These are phyloP conservation scores for Periconia macrospinosa DNA, from an alignment of 2,329 filamentous ascomycete species.

Conservation along the genomic window DNA sequence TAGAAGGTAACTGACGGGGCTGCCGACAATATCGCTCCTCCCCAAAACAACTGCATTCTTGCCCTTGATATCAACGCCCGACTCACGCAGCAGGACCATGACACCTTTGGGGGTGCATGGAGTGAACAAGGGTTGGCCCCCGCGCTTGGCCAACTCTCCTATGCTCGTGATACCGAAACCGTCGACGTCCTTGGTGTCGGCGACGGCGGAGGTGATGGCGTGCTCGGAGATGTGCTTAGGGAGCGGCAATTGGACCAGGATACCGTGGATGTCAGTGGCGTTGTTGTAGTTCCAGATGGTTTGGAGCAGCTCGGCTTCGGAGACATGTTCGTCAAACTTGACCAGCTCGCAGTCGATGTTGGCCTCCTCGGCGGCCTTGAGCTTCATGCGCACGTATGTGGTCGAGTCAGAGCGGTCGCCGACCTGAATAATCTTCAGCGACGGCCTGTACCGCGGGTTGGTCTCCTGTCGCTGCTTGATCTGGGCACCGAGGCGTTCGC, in stretches of 20 bases:
- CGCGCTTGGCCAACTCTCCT: constrained; percentile 93
- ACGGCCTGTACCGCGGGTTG: constrained; percentile 87
- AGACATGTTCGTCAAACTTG: constrained; percentile 78
- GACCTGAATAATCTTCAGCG: constrained; percentile 94
- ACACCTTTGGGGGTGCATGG: constrained; percentile 97
- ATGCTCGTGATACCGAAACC: constrained; percentile 95
- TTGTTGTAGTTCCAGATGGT: constrained; percentile 83
- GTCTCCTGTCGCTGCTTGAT: constrained; percentile 78
- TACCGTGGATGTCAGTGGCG: constrained; percentile 82
- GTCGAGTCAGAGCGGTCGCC: constrained; percentile 91
- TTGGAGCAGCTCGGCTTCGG: constrained; percentile 83
- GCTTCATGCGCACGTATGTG: constrained; percentile 99
- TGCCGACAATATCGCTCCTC: constrained; percentile 95
- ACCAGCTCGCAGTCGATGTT: constrained; percentile 86
- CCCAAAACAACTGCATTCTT: constrained; percentile 95
- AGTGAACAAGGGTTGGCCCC: constrained; percentile 83
- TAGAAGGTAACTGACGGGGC: constrained; percentile 91
- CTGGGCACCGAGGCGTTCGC: constrained; percentile 76
- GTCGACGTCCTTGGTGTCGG: constrained; percentile 95
- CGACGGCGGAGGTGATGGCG: constrained; percentile 82
- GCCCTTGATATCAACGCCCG: constrained; percentile 78
- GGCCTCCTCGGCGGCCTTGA: constrained; percentile 95
- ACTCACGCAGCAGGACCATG: constrained; percentile 86
- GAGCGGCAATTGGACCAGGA: constrained; percentile 90
- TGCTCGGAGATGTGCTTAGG: constrained; percentile 91